Evolutionary conservation across 345 rosid species (phyloP), one percentile per base, ranked within the genome.

Genomic region (Dovyalis caffra): DNA sequence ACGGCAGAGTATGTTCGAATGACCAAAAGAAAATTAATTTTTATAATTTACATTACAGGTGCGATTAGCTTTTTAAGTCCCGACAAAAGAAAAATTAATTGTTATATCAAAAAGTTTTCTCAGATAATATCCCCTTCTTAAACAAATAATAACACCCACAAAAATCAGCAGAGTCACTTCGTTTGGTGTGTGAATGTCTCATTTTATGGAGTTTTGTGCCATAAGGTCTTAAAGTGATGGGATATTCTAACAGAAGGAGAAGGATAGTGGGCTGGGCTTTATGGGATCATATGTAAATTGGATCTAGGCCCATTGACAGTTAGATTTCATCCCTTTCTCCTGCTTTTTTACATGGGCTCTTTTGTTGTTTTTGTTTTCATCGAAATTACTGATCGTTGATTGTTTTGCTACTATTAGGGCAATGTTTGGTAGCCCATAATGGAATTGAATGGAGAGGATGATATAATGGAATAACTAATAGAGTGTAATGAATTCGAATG

Each of bases 241-340:
- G 0, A 43, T 15, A 43, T 14, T 11, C 14, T 3, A 14, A 49
- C 23, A 20, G 2, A 20, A 20, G 8, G 21, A 43, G 64, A 49
- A 21, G 49, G 31, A 49, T 8, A 32, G 9, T 73, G 76, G 74
- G 60, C 73, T 3, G 75, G 77, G 76, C 33, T 66, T 35, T 51
- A 60, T 34, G 31, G n/a, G n/a, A n/a, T n/a, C n/a, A n/a, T n/a
- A n/a, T n/a, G n/a, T n/a, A n/a, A n/a, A n/a, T n/a, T n/a, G n/a
- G n/a, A n/a, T n/a, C n/a, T n/a, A 67, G 78, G 78, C 75, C 80
- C 85, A 71, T 47, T 33, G 21, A 78, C 74, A 75, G 82, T 82
- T 77, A 77, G 56, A 74, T 49, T 53, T 61, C 64, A 45, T 28
- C 26, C 1, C 6, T 70, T 16, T 23, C 5, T 15, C 51, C 5